These are phyloP conservation scores for Aristolochia californica DNA, from an alignment of 164 flowering plant species.

Conservation along the genomic window DNA sequence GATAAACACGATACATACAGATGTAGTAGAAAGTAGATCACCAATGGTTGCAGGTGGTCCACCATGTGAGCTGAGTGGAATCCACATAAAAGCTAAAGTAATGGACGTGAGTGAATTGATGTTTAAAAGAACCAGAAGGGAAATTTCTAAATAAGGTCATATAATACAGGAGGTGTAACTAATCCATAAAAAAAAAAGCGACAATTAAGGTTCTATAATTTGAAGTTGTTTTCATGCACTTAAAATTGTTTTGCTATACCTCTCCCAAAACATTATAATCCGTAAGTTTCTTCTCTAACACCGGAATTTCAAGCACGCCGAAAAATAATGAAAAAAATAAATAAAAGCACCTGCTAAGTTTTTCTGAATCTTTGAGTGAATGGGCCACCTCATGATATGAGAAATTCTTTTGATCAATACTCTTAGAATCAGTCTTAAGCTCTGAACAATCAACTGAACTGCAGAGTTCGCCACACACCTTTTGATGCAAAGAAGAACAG, in stretches of 20 bases:
- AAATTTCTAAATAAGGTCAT: no score
- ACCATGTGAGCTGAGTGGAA: not conserved
- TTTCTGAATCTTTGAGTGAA: slow-evolving; percentile 17
- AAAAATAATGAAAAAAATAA: not conserved
- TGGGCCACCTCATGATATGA: slow-evolving; percentile 11
- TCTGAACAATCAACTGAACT: slow-evolving; percentile 6
- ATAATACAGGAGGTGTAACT: not conserved
- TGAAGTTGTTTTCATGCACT: no score
- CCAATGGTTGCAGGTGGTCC: not conserved
- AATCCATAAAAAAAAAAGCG: not conserved
- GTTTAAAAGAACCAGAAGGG: no score
- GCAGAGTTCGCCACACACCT: slow-evolving; percentile 4
- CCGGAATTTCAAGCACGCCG: not conserved
- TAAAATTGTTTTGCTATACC: no score
- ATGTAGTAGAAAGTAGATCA: not conserved
- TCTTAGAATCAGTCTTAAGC: slow-evolving; percentile 15
- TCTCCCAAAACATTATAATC: not conserved
- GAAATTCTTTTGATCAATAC: slow-evolving; percentile 10
- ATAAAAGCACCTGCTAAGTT: slow-evolving; percentile 29
- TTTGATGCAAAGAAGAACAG: slow-evolving; percentile 20
- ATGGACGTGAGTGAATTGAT: no score
- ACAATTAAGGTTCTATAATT: not conserved
- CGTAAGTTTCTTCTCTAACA: not conserved
- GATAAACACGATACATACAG: not conserved
- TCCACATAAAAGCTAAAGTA: not conserved